These are phyloP conservation scores for Phanerochaete sordida DNA, from an alignment of 768 basidiomycete species.

Conservation along the genomic window DNA sequence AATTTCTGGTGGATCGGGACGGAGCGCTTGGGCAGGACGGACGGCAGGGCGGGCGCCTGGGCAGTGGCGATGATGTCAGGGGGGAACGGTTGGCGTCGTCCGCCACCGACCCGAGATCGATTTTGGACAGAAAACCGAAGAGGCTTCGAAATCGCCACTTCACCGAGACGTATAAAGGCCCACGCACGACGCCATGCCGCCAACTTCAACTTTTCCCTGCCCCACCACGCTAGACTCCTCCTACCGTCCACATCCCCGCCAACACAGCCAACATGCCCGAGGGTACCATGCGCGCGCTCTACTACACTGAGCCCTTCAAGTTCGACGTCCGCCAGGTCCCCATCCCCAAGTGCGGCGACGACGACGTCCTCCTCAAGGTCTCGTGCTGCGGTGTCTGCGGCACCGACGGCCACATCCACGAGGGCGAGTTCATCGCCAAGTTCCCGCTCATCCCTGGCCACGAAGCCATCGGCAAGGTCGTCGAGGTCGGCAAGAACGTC, in stretches of 20 bases:
- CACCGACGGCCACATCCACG: slow-evolving; percentile 61
- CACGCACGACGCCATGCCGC: not conserved
- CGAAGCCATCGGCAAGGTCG: slow-evolving; percentile 69
- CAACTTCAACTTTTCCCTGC: not conserved
- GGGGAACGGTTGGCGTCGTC: not conserved
- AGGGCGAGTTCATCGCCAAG: slow-evolving; percentile 67
- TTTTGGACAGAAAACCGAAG: not conserved
- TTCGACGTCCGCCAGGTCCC: slow-evolving; percentile 68
- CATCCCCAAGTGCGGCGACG: slow-evolving; percentile 59
- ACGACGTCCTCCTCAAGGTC: slow-evolving; percentile 69
- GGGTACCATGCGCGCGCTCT: slow-evolving; percentile 72
- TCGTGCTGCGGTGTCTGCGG: slow-evolving; percentile 54
- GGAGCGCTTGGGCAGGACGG: not conserved
- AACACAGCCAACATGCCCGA: slow-evolving; percentile 37
- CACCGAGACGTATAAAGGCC: not conserved
- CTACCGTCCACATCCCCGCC: not conserved
- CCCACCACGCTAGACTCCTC: not conserved
- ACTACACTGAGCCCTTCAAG: slow-evolving; percentile 67
- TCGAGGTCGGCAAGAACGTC: slow-evolving; percentile 77
- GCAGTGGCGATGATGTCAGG: not conserved
- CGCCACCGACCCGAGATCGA: not conserved
- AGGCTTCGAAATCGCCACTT: not conserved
- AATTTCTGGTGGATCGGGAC: not conserved
- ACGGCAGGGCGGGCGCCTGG: not conserved
- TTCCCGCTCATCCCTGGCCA: slow-evolving; percentile 77